Evolutionary conservation across 225 moss, liverwort and hornwort species (phyloP).

Genomic region (Anthoceros angustus): DNA sequence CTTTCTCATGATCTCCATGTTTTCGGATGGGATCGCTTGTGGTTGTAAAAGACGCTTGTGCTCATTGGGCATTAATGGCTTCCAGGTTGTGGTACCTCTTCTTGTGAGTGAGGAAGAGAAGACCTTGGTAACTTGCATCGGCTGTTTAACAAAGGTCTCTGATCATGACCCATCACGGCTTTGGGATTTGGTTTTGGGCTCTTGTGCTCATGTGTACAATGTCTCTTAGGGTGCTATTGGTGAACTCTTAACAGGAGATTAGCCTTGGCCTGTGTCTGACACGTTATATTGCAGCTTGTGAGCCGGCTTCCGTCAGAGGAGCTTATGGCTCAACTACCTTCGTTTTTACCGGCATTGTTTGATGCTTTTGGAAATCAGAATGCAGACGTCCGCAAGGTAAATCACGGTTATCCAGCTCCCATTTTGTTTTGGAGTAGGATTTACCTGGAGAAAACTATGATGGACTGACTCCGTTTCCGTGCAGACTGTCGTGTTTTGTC

Average conservation of each 20-base stretch:
- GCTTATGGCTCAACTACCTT: conserved; percentile 51
- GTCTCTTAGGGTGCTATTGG: too few species aligned
- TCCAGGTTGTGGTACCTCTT: conserved; percentile 76
- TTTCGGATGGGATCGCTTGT: too few species aligned
- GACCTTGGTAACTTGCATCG: conserved; percentile 68
- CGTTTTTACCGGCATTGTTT: conserved; percentile 86
- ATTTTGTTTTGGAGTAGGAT: background rate
- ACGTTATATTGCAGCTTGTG: conserved; percentile 36
- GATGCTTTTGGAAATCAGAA: conserved; percentile 80
- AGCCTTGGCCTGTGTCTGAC: background rate
- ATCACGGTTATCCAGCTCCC: background rate
- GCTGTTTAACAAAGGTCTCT: conserved; percentile 71
- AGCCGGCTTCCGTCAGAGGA: conserved; percentile 67
- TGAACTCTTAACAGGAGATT: background rate
- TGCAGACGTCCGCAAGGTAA: conserved; percentile 88
- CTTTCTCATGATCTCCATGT: too few species aligned
- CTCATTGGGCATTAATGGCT: background rate
- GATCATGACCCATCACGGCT: background rate
- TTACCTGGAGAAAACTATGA: background rate
- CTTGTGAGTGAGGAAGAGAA: conserved; percentile 80
- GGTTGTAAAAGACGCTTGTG: background rate
- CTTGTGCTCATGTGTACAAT: too few species aligned
- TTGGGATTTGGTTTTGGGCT: too few species aligned
- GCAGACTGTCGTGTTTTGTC: conserved; percentile 93
- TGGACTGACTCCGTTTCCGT: conserved; percentile 4